These are phyloP conservation scores for Garcia nutans DNA, from an alignment of 345 rosid genomes.

Conservation along the genomic window DNA sequence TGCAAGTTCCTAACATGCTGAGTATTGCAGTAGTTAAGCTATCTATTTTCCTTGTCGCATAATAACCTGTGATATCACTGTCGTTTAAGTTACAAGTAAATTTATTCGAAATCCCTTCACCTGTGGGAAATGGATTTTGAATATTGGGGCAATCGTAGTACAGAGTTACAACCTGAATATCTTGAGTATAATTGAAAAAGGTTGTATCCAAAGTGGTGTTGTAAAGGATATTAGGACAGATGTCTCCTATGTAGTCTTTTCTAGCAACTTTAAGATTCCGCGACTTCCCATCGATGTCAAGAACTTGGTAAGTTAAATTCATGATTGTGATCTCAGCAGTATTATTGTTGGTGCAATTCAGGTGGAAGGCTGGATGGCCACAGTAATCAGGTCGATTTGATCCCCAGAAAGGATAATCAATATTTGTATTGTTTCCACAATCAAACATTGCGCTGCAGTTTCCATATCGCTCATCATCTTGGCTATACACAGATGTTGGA, in stretches of 20 bases:
- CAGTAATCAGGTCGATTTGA: conserved; percentile 10
- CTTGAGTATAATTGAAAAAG: not conserved
- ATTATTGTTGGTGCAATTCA: conserved; percentile 20
- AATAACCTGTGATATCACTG: not conserved
- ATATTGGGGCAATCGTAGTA: conserved; percentile 25
- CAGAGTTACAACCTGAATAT: conserved; percentile 11
- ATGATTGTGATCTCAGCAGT: conserved; percentile 27
- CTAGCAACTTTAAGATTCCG: conserved; percentile 23
- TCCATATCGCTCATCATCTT: not conserved
- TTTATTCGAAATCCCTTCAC: not conserved
- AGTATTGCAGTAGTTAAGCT: fast-evolving
- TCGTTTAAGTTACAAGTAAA: not conserved
- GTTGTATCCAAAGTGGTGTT: conserved; percentile 5
- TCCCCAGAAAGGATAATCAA: conserved; percentile 32
- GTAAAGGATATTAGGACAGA: conserved; percentile 11
- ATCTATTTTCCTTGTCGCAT: not conserved
- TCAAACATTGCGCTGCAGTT: conserved; percentile 19
- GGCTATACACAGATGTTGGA: not conserved
- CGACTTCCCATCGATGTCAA: not conserved
- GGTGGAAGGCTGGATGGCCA: conserved; percentile 27
- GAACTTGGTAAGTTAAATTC: conserved; percentile 27
- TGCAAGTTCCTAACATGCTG: conserved; percentile 1
- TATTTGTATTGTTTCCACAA: conserved; percentile 22
- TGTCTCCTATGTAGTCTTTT: conserved; percentile 12
- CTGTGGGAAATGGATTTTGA: too few relatives aligned